Evolutionary conservation across 352 stramenopile species (phyloP).

Genomic region (Blastocystis sp.): DNA sequence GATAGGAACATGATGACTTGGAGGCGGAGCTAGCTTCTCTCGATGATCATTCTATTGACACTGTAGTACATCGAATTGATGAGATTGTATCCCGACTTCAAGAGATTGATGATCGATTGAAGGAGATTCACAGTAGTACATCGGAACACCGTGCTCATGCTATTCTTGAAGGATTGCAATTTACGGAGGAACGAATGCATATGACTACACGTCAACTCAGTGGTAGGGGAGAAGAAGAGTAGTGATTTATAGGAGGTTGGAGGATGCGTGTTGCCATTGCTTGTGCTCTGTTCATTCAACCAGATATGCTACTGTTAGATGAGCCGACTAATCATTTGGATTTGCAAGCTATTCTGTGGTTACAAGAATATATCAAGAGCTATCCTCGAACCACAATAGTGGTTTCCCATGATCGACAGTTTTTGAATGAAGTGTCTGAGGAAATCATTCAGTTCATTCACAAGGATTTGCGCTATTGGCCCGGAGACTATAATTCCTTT

Average conservation of each 20-base stretch:
- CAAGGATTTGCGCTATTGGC: constrained; percentile 90
- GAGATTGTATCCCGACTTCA: constrained; percentile 76
- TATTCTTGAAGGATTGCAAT: constrained; percentile 86
- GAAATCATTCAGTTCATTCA: constrained; percentile 96
- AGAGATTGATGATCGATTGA: constrained; percentile 80
- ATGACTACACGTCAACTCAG: constrained; percentile 83
- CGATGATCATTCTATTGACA: background rate
- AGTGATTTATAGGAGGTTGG: constrained; percentile 81
- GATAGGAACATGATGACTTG: constrained; percentile 45
- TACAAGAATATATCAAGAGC: constrained; percentile 91
- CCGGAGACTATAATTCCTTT: constrained; percentile 96
- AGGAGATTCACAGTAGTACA: constrained; percentile 80
- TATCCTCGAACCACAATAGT: constrained; percentile 93
- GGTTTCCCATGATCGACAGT: constrained; percentile 97
- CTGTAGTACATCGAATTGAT: constrained; percentile 62
- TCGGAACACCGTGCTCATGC: constrained; percentile 81
- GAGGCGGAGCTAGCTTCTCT: background rate
- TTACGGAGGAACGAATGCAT: constrained; percentile 83
- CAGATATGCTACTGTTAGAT: constrained; percentile 92
- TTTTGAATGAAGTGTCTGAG: constrained; percentile 92
- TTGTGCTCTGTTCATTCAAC: constrained; percentile 88
- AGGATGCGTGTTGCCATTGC: constrained; percentile 90
- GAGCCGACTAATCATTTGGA: constrained; percentile 98
- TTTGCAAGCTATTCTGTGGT: constrained; percentile 90
- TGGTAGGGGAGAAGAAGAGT: constrained; percentile 84